A percentile compares a stretch with the other conserved stretches of the same genome.
These are phyloP conservation scores for Leucocoprinus leucothites DNA, from an alignment of 768 basidiomycete species.

Conservation along the genomic window DNA sequence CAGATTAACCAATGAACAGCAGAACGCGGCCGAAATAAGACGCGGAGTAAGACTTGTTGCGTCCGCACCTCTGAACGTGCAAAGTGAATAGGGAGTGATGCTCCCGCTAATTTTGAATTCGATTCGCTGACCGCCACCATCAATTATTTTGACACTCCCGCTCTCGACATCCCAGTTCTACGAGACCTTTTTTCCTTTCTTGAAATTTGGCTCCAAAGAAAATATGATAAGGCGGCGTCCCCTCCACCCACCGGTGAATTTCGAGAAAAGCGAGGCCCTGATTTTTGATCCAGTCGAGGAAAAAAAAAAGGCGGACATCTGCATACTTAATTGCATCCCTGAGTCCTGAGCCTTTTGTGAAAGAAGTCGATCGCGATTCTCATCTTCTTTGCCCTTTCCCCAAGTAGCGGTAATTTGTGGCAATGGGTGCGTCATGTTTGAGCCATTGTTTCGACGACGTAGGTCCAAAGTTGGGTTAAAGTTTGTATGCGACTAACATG, in stretches of 20 bases:
- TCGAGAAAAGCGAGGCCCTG: not conserved
- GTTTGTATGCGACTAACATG: not conserved
- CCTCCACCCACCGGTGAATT: slow-evolving; percentile 3
- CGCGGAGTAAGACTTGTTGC: not conserved
- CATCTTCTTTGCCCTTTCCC: slow-evolving; percentile 7
- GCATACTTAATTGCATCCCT: not conserved
- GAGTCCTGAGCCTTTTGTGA: not conserved
- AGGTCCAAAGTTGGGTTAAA: not conserved
- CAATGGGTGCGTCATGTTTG: not conserved
- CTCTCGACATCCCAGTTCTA: not conserved
- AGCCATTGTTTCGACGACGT: slow-evolving; percentile 1
- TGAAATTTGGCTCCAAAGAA: not conserved
- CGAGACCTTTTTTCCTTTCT: slow-evolving; percentile 1
- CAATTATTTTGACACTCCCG: not conserved
- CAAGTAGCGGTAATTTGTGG: not conserved
- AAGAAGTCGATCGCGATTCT: not conserved
- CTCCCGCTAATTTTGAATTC: not conserved
- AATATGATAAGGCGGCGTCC: not conserved
- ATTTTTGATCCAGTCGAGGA: not conserved
- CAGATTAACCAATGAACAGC: too few relatives aligned
- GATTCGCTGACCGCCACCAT: not conserved
- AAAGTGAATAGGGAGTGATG: not conserved
- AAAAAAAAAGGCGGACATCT: not conserved
- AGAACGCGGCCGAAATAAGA: too few relatives aligned
- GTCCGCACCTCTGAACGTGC: not conserved